Conservation (phyloP, 306 rosid genomes). For the Cucumis cinereus region DNA sequence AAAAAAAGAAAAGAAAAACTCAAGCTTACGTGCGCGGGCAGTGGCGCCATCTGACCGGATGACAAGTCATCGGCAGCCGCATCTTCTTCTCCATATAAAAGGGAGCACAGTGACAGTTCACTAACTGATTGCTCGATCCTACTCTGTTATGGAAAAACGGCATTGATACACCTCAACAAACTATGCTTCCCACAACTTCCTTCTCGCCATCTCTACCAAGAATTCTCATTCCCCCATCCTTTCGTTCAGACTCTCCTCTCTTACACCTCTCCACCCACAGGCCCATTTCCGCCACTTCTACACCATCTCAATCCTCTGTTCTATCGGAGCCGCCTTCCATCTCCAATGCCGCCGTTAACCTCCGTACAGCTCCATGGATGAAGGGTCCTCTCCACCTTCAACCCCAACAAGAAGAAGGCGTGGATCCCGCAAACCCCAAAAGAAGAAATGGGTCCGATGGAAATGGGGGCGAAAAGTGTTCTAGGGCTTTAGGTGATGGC, state of each 20-base stretch:
- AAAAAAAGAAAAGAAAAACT: no score
- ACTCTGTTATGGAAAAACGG: neutral
- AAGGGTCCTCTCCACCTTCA: conserved; percentile 47
- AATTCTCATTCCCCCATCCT: neutral
- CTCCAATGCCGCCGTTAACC: conserved; percentile 27
- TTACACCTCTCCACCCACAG: neutral
- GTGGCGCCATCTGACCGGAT: neutral
- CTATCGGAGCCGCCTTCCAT: conserved; percentile 10
- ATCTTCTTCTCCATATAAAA: neutral
- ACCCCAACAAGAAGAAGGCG: conserved; percentile 24
- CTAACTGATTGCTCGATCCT: neutral
- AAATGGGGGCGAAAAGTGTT: conserved; percentile 8
- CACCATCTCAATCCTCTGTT: neutral
- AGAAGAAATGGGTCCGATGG: conserved; percentile 5
- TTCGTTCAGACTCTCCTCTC: neutral
- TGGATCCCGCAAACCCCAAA: conserved; percentile 30
- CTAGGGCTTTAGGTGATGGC: conserved; percentile 23
- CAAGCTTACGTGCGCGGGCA: neutral
- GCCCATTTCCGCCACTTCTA: neutral
- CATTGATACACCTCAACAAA: neutral
- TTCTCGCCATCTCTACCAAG: neutral
- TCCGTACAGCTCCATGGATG: conserved; percentile 79
- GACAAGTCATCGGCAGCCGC: neutral
- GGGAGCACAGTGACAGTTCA: neutral
- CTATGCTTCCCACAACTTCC: neutral